These are phyloP conservation scores for Acanthamoeba triangularis DNA, from an alignment of 208 protist genomes.

Conservation along the genomic window DNA sequence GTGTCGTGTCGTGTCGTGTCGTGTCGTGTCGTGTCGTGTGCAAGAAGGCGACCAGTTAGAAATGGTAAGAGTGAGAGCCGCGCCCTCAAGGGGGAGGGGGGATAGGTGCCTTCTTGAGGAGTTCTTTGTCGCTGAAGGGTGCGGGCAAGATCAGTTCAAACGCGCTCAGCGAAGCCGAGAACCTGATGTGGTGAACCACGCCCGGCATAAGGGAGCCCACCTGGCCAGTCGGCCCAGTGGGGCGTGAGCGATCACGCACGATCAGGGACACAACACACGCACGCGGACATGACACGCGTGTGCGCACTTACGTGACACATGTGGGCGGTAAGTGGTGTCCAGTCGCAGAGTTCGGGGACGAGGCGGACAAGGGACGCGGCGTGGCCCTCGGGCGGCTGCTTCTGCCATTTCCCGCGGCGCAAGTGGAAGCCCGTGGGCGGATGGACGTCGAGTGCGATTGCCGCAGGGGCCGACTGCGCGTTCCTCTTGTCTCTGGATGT, in stretches of 20 bases:
- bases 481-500: not conserved
- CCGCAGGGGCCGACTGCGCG: not conserved
- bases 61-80: no score
- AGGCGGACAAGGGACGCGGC: not conserved
- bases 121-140: not conserved
- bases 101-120: not conserved
- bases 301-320: not conserved
- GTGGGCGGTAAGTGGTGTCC: not conserved
- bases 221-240: not conserved
- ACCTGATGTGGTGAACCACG: not conserved
- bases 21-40: no score
- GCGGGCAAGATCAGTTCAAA: not conserved
- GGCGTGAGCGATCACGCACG: no score
- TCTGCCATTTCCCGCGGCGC: not conserved
- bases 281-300: no score
- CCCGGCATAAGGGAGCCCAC: not conserved
- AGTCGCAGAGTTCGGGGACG: constrained; percentile 13
- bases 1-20: no score
- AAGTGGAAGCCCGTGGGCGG: not conserved
- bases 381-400: not conserved
- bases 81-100: not conserved
- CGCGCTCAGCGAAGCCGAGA: not conserved
- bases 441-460: not conserved
- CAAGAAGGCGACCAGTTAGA: no score
- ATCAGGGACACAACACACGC: no score